Percentiles rank a stretch among this genome's conserved stretches.
Evolutionary conservation across 78 protist species (phyloP).

Genomic region (Diacronema lutheri): DNA sequence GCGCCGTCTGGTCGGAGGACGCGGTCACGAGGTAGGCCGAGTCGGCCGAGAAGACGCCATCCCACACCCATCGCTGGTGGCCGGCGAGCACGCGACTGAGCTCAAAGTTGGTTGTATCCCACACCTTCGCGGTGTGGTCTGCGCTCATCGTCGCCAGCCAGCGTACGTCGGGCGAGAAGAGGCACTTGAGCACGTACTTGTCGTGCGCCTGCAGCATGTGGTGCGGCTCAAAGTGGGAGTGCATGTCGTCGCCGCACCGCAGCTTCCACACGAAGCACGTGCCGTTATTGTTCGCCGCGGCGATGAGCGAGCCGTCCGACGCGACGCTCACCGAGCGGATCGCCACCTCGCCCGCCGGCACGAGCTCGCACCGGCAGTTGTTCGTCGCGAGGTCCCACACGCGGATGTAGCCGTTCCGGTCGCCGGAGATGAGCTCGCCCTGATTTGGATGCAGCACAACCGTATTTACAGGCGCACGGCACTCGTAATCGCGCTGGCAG

Average conservation of each 20-base stretch:
- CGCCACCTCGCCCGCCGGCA: slow-evolving; percentile 77
- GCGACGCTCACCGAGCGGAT: slow-evolving; percentile 68
- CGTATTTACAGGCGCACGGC: slow-evolving; percentile 66
- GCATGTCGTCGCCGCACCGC: background rate
- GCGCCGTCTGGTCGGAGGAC: slow-evolving; percentile 79
- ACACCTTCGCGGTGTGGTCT: slow-evolving; percentile 80
- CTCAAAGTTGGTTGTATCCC: slow-evolving; percentile 61
- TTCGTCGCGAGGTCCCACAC: slow-evolving; percentile 83
- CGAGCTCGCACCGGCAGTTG: slow-evolving; percentile 68
- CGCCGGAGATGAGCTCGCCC: slow-evolving; percentile 83
- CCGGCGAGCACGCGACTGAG: slow-evolving; percentile 67
- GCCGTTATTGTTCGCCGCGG: slow-evolving; percentile 84
- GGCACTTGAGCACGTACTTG: slow-evolving; percentile 67
- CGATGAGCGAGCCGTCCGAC: slow-evolving; percentile 60
- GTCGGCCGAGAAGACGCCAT: slow-evolving; percentile 88
- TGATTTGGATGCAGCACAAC: slow-evolving; percentile 89
- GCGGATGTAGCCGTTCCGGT: slow-evolving; percentile 79
- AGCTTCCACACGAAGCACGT: slow-evolving; percentile 69
- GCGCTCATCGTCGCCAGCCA: slow-evolving; percentile 90
- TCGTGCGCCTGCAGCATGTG: slow-evolving; percentile 63
- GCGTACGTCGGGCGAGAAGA: slow-evolving; percentile 78
- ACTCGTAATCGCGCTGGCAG: slow-evolving; percentile 75
- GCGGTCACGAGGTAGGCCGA: slow-evolving; percentile 91
- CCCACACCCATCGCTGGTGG: slow-evolving; percentile 91
- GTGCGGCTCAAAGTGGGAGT: background rate